These are phyloP conservation scores for Petunia axillaris DNA, from an alignment of 257 asterid genomes.

Conservation along the genomic window DNA sequence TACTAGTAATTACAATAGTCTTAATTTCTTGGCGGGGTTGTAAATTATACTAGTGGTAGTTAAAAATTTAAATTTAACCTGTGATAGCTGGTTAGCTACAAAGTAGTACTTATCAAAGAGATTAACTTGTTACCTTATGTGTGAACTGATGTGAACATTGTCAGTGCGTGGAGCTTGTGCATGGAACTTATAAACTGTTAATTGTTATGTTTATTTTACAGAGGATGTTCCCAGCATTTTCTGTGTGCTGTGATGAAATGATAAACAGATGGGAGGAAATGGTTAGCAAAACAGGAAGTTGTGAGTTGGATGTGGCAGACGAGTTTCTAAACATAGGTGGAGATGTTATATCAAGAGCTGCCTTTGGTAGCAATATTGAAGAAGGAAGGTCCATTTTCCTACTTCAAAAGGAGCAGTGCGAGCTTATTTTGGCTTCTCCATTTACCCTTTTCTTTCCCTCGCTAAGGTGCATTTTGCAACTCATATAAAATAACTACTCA, in stretches of 20 bases:
- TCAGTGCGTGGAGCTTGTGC: background rate
- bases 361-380: constrained; percentile 35
- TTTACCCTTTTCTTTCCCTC: constrained; percentile 30
- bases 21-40: background rate
- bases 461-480: constrained; percentile 19
- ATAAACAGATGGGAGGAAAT: constrained; percentile 28
- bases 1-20: background rate
- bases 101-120: background rate
- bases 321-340: constrained; percentile 24
- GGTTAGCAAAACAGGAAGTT: constrained; percentile 9
- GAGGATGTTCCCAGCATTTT: constrained; percentile 31
- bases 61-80: too few relatives aligned
- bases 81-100: background rate
- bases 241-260: constrained; percentile 25
- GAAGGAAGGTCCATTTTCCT: constrained; percentile 34
- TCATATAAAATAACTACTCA: background rate
- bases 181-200: background rate
- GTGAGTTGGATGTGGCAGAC: constrained; percentile 24
- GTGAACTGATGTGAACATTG: too few relatives aligned
- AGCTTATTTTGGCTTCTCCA: constrained; percentile 29
- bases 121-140: background rate
- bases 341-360: constrained; percentile 36
- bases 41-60: background rate
- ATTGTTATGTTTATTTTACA: background rate
- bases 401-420: constrained; percentile 34